Conservation (phyloP, 1,139 yeast genomes). For the Eremothecium gossypii region DNA sequence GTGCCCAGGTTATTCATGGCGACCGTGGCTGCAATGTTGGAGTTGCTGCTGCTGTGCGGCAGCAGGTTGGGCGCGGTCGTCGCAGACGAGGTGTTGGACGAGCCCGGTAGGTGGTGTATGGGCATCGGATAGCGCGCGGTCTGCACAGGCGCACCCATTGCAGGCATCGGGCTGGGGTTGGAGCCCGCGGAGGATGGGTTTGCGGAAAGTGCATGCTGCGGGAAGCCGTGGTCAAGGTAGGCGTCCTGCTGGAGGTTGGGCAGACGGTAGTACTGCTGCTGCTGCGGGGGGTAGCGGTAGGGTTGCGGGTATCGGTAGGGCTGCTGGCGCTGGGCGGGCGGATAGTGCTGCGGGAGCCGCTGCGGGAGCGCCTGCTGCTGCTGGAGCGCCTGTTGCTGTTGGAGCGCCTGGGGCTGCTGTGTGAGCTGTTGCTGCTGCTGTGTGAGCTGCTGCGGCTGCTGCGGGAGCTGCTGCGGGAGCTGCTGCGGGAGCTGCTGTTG, state of each 20-base stretch:
- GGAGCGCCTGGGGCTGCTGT: conserved; percentile 1
- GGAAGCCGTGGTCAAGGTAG: conserved; percentile 8
- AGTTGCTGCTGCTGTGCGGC: not conserved
- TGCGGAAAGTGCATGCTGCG: not conserved
- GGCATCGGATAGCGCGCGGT: conserved; percentile 1
- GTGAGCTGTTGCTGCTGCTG: conserved; percentile 5
- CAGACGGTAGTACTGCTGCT: conserved; percentile 7
- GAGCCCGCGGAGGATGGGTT: conserved; percentile 3
- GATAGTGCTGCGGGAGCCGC: conserved; percentile 9
- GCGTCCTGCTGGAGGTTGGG: conserved; percentile 6
- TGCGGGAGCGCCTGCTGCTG: conserved; percentile 7
- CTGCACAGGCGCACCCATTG: not conserved
- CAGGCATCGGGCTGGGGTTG: not conserved
- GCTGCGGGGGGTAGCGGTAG: conserved; percentile 4
- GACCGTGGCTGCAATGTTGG: not conserved
- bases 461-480: conserved; percentile 9
- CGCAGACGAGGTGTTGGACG: not conserved
- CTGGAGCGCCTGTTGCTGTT: conserved; percentile 4
- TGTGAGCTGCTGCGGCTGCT: conserved; percentile 8
- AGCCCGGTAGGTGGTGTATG: not conserved
- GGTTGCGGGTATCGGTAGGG: conserved; percentile 1
- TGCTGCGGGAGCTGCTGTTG: conserved; percentile 13
- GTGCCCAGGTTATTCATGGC: conserved; percentile 1
- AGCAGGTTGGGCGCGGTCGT: not conserved
- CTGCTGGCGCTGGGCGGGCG: conserved; percentile 6